phyloP scores from a whole-genome alignment of 2,329 filamentous ascomycete species.

The Aspergillus luchuensis region DNA sequence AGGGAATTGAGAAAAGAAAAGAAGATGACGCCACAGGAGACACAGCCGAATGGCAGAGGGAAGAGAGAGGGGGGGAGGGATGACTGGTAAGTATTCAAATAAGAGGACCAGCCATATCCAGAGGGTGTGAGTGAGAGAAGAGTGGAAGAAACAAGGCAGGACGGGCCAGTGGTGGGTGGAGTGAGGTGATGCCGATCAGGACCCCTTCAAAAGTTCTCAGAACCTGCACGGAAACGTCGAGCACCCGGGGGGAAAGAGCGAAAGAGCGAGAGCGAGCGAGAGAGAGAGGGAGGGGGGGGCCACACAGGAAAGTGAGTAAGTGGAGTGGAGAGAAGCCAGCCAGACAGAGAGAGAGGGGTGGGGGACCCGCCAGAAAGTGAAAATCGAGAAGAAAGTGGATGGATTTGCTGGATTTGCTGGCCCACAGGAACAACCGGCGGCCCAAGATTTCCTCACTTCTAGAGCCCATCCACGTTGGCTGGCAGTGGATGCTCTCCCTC shows the following conservation, averaged over 20 bases:
- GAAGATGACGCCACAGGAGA: slow-evolving; percentile 5
- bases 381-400: not conserved
- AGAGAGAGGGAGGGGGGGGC: not conserved
- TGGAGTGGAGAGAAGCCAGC: not conserved
- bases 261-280: not conserved
- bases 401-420: not conserved
- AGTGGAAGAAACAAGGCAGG: slow-evolving; percentile 1
- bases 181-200: slow-evolving; percentile 16
- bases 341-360: not conserved
- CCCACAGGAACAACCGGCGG: slow-evolving; percentile 14
- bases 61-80: not conserved
- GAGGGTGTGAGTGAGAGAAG: too few relatives aligned
- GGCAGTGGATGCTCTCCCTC: not conserved
- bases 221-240: slow-evolving; percentile 23
- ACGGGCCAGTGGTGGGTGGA: slow-evolving; percentile 4
- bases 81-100: slow-evolving; percentile 7
- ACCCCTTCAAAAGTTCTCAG: slow-evolving; percentile 12
- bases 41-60: not conserved
- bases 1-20: slow-evolving; percentile 3
- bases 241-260: slow-evolving; percentile 9
- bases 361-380: too few relatives aligned
- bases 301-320: not conserved
- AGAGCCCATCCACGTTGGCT: slow-evolving; percentile 11
- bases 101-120: not conserved
- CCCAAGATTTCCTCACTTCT: slow-evolving; percentile 1